Evolutionary conservation across 352 stramenopile genomes (phyloP).

Genomic region (Thalassiosira hispida): DNA sequence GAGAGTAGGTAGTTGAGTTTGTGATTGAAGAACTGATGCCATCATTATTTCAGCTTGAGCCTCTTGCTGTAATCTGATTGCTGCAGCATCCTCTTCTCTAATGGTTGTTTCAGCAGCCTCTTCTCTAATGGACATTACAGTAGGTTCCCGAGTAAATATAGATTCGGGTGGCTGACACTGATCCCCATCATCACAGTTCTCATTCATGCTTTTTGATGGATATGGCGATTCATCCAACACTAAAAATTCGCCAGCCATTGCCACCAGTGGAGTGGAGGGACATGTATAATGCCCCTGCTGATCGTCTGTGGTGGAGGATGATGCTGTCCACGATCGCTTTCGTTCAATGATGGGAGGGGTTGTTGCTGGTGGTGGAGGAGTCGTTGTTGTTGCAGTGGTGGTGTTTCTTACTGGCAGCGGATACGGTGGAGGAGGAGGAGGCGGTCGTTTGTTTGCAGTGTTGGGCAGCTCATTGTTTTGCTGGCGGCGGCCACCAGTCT

Average conservation of each 20-base stretch:
- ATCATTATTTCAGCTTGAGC: background rate
- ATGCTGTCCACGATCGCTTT: background rate
- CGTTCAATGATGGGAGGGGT: background rate
- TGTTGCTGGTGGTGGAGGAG: background rate
- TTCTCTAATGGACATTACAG: background rate
- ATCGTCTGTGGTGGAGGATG: background rate
- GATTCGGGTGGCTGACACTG: conserved; percentile 13
- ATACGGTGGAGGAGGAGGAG: conserved; percentile 18
- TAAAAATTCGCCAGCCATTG: conserved; percentile 28
- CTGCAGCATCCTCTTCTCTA: background rate
- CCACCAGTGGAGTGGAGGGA: conserved; percentile 25
- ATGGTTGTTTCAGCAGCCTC: background rate
- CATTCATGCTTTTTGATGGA: background rate
- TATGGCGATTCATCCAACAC: conserved; percentile 23
- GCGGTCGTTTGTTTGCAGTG: conserved; percentile 10
- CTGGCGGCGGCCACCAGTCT: background rate
- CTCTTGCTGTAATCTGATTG: background rate
- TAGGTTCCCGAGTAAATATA: conserved; percentile 4
- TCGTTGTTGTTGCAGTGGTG: conserved; percentile 1
- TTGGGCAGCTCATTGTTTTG: background rate
- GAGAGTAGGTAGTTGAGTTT: background rate
- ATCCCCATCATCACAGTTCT: conserved; percentile 19
- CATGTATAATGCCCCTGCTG: background rate
- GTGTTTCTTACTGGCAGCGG: background rate
- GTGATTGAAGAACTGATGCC: background rate